phyloP scores from a whole-genome alignment of 345 rosid genomes.

The Passiflora organensis region DNA sequence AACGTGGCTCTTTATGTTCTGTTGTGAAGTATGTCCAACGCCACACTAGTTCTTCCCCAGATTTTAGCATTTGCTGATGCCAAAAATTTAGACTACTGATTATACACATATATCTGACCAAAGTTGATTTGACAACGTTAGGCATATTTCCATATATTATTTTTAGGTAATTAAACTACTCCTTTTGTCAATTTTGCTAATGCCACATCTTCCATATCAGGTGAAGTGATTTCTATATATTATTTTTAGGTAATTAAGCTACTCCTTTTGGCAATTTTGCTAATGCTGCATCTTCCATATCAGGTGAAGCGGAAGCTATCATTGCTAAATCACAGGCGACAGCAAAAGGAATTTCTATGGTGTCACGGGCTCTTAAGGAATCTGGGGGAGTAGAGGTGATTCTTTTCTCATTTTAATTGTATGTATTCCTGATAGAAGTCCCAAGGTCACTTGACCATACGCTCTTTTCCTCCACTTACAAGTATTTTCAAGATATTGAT shows the following conservation, averaged over 20 bases:
- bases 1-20: background rate
- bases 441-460: too few species aligned
- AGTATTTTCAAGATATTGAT: background rate
- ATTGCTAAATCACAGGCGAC: constrained; percentile 83
- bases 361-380: constrained; percentile 65
- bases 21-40: background rate
- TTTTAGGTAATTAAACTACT: background rate
- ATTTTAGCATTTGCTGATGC: too few species aligned
- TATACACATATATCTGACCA: too few species aligned
- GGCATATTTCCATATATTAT: too few species aligned
- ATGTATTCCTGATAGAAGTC: too few species aligned
- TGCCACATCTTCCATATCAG: background rate
- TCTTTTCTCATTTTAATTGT: background rate
- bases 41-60: background rate
- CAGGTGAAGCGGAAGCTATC: constrained; percentile 96
- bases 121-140: too few species aligned
- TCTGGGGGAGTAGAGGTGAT: constrained; percentile 81
- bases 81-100: too few species aligned
- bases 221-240: background rate
- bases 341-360: constrained; percentile 58
- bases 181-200: background rate
- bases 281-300: constrained; percentile 7
- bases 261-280: background rate
- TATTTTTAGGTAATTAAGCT: background rate
- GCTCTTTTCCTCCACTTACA: background rate